Evolutionary conservation across 2,329 filamentous ascomycete species (phyloP).

Genomic region (Stagonosporopsis rhizophila): DNA sequence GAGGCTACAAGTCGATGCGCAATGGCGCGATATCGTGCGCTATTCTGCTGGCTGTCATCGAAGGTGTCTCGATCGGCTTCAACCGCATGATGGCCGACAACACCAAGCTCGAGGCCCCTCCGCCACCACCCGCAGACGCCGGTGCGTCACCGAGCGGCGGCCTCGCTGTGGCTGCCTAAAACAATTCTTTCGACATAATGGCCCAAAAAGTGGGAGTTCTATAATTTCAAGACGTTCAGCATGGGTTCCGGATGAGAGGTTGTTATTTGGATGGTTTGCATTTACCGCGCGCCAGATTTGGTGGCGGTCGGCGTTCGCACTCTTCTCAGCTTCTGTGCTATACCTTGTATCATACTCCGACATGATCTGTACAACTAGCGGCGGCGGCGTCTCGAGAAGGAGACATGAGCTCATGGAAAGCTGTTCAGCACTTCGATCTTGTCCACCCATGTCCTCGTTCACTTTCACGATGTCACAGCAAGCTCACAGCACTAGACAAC

Average conservation of each 20-base stretch:
- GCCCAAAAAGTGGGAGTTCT: constrained; percentile 24
- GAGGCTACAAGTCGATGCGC: constrained; percentile 87
- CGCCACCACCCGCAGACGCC: constrained; percentile 51
- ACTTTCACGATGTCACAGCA: background rate
- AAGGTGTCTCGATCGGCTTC: constrained; percentile 96
- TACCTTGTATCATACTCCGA: constrained; percentile 43
- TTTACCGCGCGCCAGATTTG: constrained; percentile 35
- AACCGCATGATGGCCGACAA: constrained; percentile 91
- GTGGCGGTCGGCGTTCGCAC: constrained; percentile 45
- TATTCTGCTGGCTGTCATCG: constrained; percentile 91
- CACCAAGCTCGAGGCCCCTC: constrained; percentile 75
- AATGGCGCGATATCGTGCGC: constrained; percentile 97
- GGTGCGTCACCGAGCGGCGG: constrained; percentile 28
- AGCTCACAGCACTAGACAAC: background rate
- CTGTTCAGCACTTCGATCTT: background rate
- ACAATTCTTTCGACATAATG: constrained; percentile 19
- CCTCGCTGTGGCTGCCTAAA: constrained; percentile 37
- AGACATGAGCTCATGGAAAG: constrained; percentile 21
- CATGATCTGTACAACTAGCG: constrained; percentile 42
- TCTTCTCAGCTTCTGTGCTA: constrained; percentile 47
- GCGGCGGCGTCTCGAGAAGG: constrained; percentile 24
- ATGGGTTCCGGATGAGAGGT: constrained; percentile 26
- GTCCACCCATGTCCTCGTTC: background rate
- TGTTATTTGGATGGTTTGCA: constrained; percentile 38
- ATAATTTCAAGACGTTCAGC: constrained; percentile 28